phyloP scores from a whole-genome alignment of 169 alveolate species.

The Cardiosporidium cionae region DNA sequence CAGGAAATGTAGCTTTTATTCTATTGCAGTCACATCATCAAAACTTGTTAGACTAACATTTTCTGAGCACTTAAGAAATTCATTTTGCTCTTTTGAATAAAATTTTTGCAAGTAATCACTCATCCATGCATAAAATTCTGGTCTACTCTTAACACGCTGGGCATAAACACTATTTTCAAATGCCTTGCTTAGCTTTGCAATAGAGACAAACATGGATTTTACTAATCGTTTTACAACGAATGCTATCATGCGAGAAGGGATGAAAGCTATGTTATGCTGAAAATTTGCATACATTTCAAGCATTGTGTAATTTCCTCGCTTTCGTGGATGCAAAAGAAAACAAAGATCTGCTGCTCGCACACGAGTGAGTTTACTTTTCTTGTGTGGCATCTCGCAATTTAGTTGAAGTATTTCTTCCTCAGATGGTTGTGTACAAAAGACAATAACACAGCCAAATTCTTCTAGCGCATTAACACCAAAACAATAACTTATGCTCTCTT shows the following conservation, averaged over 20 bases:
- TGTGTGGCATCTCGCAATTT: neutral
- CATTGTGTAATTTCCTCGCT: constrained; percentile 40
- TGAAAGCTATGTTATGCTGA: constrained; percentile 40
- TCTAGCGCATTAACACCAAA: constrained; percentile 49
- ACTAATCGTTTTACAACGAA: constrained; percentile 45
- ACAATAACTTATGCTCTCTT: constrained; percentile 42
- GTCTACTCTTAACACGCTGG: constrained; percentile 17
- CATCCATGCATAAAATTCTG: constrained; percentile 43
- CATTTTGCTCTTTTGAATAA: neutral
- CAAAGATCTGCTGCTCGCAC: constrained; percentile 43
- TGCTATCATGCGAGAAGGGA: constrained; percentile 42
- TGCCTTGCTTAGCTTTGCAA: constrained; percentile 34
- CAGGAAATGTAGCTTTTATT: no score
- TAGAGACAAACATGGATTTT: constrained; percentile 44
- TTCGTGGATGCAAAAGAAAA: constrained; percentile 40
- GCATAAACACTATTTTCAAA: constrained; percentile 27
- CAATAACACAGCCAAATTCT: constrained; percentile 49
- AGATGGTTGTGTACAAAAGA: constrained; percentile 47
- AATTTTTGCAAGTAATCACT: neutral
- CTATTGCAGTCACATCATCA: constrained; percentile 2
- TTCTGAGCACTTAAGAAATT: neutral
- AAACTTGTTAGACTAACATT: constrained; percentile 6
- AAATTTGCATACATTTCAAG: constrained; percentile 42
- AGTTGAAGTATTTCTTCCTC: constrained; percentile 12
- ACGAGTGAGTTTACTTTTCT: constrained; percentile 34